A percentile compares a stretch with the other conserved stretches of the same genome.
phyloP scores from a whole-genome alignment of 345 rosid genomes.

The Corchorus capsularis region DNA sequence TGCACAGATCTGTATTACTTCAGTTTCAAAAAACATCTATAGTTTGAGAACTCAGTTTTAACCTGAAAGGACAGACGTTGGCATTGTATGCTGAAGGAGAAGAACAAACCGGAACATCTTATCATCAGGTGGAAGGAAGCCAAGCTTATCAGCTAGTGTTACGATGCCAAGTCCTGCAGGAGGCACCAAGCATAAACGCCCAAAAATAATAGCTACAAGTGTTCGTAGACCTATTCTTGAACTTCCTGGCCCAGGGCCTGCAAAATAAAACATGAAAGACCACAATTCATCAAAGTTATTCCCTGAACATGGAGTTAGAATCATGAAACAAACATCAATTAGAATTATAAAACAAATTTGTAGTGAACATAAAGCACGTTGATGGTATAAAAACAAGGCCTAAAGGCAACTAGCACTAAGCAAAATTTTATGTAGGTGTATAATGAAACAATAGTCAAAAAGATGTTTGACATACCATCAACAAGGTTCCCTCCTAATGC shows the following conservation, averaged over 20 bases:
- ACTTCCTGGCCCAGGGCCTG: slow-evolving; percentile 99
- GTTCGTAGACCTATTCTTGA: slow-evolving; percentile 94
- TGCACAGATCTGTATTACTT: background rate
- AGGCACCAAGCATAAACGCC: slow-evolving; percentile 80
- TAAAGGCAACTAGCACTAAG: background rate
- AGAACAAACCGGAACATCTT: slow-evolving; percentile 94
- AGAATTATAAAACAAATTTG: background rate
- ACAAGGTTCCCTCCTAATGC: slow-evolving; percentile 97
- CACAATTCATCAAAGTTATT: slow-evolving; percentile 3
- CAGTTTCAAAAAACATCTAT: background rate
- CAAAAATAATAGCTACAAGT: slow-evolving; percentile 81
- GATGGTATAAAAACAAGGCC: background rate
- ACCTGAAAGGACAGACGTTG: slow-evolving; percentile 96
- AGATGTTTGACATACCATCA: slow-evolving; percentile 56
- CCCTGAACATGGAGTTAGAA: background rate
- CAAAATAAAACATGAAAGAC: slow-evolving; percentile 21
- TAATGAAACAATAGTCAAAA: background rate
- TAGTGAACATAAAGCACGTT: background rate
- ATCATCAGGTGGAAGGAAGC: slow-evolving; percentile 93
- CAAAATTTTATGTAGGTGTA: background rate
- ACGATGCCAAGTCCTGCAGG: slow-evolving; percentile 91
- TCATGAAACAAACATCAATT: background rate
- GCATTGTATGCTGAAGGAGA: slow-evolving; percentile 97
- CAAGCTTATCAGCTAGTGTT: slow-evolving; percentile 90
- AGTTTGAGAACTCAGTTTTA: background rate